phyloP scores from a whole-genome alignment of 768 basidiomycete species.

The Phaeotremella fagi region DNA sequence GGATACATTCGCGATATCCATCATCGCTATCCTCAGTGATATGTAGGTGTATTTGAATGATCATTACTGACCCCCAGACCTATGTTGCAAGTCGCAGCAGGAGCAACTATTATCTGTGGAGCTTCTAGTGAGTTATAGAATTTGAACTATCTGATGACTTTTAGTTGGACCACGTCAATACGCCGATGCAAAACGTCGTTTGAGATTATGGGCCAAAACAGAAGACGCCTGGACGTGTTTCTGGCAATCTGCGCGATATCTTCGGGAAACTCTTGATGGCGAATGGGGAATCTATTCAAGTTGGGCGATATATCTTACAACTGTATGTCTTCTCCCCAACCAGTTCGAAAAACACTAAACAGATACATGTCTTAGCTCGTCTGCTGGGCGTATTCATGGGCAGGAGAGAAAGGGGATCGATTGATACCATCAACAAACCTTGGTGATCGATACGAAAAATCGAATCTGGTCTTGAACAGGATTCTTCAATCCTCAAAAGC shows the following conservation, averaged over 20 bases:
- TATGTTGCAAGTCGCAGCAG: slow-evolving; percentile 35
- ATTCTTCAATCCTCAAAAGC: slow-evolving; percentile 5
- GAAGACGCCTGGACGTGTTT: slow-evolving; percentile 40
- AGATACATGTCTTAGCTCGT: slow-evolving; percentile 11
- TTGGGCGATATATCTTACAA: slow-evolving; percentile 31
- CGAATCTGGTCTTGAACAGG: background rate
- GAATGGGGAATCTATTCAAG: slow-evolving; percentile 33
- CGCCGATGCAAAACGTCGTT: slow-evolving; percentile 31
- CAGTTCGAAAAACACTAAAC: background rate
- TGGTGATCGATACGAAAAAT: background rate
- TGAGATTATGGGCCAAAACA: slow-evolving; percentile 33
- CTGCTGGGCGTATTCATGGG: slow-evolving; percentile 16
- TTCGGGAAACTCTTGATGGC: slow-evolving; percentile 23
- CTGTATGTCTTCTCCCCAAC: slow-evolving; percentile 16
- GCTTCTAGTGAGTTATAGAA: slow-evolving; percentile 15
- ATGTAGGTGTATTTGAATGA: slow-evolving; percentile 16
- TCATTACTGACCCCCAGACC: slow-evolving; percentile 11
- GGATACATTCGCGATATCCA: slow-evolving; percentile 32
- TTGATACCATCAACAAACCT: background rate
- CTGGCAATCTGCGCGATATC: slow-evolving; percentile 35
- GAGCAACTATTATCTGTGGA: slow-evolving; percentile 26
- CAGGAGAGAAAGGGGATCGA: background rate
- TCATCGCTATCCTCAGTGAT: slow-evolving; percentile 33
- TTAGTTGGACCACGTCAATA: slow-evolving; percentile 26
- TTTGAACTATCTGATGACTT: background rate